Conservation (phyloP, 768 basidiomycete genomes). For the Sporobolomyces phaffii region DNA sequence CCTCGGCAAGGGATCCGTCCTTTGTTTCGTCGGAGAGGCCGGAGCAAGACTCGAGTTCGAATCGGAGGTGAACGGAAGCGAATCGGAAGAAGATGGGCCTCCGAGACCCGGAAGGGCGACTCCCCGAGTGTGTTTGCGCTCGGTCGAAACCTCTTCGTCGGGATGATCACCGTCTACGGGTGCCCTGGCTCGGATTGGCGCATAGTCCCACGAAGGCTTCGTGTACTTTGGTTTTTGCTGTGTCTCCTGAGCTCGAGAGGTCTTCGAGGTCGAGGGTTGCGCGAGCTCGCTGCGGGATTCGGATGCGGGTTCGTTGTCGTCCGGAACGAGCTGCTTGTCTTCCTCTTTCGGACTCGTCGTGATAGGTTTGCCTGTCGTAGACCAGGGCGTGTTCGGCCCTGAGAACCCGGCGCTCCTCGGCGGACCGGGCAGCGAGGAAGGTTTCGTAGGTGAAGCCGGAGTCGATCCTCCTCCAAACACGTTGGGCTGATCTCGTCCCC, state of each 20-base stretch:
- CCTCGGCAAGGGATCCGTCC: background rate
- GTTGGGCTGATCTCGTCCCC: slow-evolving; percentile 24
- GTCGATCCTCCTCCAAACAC: slow-evolving; percentile 1
- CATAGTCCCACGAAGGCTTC: slow-evolving; percentile 16
- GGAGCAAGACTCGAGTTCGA: background rate
- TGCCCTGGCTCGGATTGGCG: slow-evolving; percentile 15
- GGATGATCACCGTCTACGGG: background rate
- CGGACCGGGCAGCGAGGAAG: background rate
- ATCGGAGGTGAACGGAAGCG: background rate
- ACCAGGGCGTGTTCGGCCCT: background rate
- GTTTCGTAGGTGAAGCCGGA: slow-evolving; percentile 19
- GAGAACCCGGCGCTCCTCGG: background rate
- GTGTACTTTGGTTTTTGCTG: background rate
- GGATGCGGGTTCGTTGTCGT: background rate
- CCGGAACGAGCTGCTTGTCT: background rate
- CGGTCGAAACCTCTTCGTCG: background rate
- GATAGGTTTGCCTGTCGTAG: background rate
- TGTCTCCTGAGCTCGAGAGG: no score
- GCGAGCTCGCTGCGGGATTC: no score
- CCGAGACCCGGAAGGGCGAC: slow-evolving; percentile 31
- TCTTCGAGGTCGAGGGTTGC: background rate
- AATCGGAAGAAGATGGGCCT: background rate
- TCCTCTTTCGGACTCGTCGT: slow-evolving; percentile 12
- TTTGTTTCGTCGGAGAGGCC: background rate
- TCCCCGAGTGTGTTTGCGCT: slow-evolving; percentile 19